Evolutionary conservation across 352 stramenopile genomes (phyloP).

Genomic region (Globisporangium sylvaticum): DNA sequence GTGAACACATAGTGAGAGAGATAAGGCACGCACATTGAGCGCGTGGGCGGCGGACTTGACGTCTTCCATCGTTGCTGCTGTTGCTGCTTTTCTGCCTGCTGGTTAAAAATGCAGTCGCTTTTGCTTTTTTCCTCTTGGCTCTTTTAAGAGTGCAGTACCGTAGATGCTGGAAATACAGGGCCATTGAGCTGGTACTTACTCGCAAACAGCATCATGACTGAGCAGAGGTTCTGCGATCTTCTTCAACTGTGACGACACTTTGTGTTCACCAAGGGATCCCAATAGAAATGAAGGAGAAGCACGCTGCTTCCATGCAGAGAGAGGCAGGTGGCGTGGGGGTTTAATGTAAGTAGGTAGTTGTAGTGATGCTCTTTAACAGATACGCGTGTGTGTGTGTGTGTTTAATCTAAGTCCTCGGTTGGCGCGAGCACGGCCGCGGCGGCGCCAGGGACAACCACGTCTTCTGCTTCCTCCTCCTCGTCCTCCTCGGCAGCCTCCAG

Average conservation of each 20-base stretch:
- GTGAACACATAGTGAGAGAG: no score
- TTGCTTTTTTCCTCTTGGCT: conserved; percentile 1
- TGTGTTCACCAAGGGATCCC: no score
- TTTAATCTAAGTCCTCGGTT: conserved; percentile 85
- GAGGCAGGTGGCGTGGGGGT: no score
- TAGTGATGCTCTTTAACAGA: conserved; percentile 1
- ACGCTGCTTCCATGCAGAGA: no score
- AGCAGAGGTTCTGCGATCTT: not conserved
- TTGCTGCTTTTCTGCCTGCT: not conserved
- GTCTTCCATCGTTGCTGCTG: conserved; percentile 29
- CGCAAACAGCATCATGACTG: not conserved
- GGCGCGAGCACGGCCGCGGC: conserved; percentile 29
- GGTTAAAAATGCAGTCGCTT: not conserved
- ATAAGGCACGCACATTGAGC: conserved; percentile 31
- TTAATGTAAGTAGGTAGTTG: conserved; percentile 6
- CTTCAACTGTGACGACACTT: not conserved
- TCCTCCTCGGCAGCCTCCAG: conserved; percentile 67
- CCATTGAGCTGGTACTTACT: no score
- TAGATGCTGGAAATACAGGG: not conserved
- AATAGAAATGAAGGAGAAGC: no score
- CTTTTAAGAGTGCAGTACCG: not conserved
- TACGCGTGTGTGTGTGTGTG: conserved; percentile 5
- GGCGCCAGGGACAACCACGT: conserved; percentile 23
- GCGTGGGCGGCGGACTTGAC: conserved; percentile 37
- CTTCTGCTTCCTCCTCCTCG: conserved; percentile 34